phyloP scores from a whole-genome alignment of 2,329 filamentous ascomycete genomes.

The Calonectria crousiana region DNA sequence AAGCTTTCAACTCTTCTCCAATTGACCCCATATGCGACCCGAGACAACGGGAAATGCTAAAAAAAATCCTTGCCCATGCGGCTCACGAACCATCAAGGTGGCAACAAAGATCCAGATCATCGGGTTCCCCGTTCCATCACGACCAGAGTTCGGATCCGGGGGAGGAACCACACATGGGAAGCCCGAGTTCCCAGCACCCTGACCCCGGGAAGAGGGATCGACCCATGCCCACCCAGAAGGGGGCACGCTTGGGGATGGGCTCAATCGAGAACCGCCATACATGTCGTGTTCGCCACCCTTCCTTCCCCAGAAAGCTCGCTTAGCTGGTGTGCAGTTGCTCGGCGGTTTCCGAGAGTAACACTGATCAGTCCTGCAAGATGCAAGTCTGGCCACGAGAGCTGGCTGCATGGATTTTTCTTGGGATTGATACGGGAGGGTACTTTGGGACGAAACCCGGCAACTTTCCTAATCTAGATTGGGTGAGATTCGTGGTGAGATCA shows the following conservation, averaged over 20 bases:
- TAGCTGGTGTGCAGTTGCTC: background rate
- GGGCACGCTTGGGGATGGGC: background rate
- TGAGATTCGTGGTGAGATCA: too few relatives aligned
- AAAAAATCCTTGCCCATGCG: background rate
- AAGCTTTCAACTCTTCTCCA: background rate
- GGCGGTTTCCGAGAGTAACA: background rate
- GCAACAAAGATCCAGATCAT: slow-evolving; percentile 6
- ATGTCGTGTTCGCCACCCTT: background rate
- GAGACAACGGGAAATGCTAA: background rate
- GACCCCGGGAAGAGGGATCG: background rate
- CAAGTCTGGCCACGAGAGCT: background rate
- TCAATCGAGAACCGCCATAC: background rate
- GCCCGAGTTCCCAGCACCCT: background rate
- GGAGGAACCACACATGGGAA: background rate
- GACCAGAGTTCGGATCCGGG: slow-evolving; percentile 15
- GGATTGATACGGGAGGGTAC: background rate
- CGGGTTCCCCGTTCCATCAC: slow-evolving; percentile 9
- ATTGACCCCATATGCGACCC: background rate
- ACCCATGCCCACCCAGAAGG: background rate
- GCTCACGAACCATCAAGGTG: slow-evolving; percentile 9
- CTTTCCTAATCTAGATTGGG: background rate
- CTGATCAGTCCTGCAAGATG: background rate
- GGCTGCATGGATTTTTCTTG: background rate
- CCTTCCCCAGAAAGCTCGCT: slow-evolving; percentile 3
- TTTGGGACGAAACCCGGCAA: background rate